Percentiles rank a stretch among this genome's conserved stretches.
Conservation (phyloP, 2,329 filamentous ascomycete genomes). For the Fusarium nanum region DNA sequence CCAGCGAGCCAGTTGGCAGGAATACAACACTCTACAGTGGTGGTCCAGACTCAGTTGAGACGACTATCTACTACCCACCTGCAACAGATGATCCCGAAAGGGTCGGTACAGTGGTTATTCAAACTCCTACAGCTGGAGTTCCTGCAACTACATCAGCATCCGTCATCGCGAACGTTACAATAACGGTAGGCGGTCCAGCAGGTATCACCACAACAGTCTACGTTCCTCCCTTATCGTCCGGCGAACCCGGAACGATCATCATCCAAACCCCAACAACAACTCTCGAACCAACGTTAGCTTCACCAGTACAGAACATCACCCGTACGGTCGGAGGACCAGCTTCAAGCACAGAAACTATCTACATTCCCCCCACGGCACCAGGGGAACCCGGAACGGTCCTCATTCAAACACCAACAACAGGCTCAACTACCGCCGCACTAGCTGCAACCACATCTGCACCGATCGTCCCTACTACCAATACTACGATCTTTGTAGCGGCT, state of each 20-base stretch:
- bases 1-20: neutral
- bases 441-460: neutral
- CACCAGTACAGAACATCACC: neutral
- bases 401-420: constrained; percentile 3
- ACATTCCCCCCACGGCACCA: neutral
- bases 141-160: neutral
- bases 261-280: constrained; percentile 14
- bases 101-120: constrained; percentile 4
- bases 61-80: constrained; percentile 16
- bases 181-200: neutral
- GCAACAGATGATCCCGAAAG: neutral
- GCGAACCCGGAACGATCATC: neutral
- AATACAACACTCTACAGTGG: constrained; percentile 16
- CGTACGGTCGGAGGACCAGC: neutral
- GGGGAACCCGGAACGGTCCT: constrained; percentile 14
- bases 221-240: neutral
- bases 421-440: neutral
- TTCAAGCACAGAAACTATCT: neutral
- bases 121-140: constrained; percentile 13
- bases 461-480: neutral
- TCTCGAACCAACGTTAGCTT: neutral
- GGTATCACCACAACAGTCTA: constrained; percentile 1
- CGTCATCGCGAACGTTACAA: constrained; percentile 5
- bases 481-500: constrained; percentile 13
- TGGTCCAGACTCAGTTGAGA: neutral